Percentiles rank a stretch among this genome's conserved stretches.
Conservation (phyloP, 768 basidiomycete species). For the Leucocoprinus birnbaumii region DNA sequence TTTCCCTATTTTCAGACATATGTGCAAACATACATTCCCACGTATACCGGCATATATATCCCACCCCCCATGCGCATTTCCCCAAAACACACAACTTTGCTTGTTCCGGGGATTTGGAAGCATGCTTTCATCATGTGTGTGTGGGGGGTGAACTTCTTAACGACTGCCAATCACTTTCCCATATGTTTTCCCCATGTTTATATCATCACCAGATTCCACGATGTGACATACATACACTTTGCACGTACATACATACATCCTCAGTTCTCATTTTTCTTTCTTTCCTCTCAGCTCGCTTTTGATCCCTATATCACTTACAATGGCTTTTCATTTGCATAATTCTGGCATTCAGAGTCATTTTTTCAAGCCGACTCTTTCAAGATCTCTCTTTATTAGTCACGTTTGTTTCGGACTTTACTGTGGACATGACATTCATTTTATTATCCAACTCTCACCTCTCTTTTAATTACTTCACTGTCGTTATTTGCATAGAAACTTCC, state of each 20-base stretch:
- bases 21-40: not conserved
- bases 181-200: not conserved
- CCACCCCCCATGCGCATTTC: not conserved
- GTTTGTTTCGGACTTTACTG: not conserved
- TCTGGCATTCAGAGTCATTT: not conserved
- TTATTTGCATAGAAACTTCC: too few species aligned
- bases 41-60: not conserved
- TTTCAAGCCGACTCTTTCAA: not conserved
- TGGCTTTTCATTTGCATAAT: not conserved
- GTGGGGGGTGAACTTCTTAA: too few species aligned
- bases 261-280: not conserved
- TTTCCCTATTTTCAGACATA: too few species aligned
- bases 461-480: too few species aligned
- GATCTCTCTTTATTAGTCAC: not conserved
- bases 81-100: not conserved
- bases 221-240: not conserved
- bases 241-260: not conserved
- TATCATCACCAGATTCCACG: not conserved
- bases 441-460: too few species aligned
- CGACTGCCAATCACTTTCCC: too few species aligned
- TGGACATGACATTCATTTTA: too few species aligned
- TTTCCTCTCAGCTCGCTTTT: not conserved
- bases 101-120: too few species aligned
- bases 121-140: too few species aligned
- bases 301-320: not conserved